Percentiles rank a stretch among this genome's conserved stretches.
Evolutionary conservation across 2,329 filamentous ascomycete species (phyloP).

Genomic region (Paracamarosporium sp.): DNA sequence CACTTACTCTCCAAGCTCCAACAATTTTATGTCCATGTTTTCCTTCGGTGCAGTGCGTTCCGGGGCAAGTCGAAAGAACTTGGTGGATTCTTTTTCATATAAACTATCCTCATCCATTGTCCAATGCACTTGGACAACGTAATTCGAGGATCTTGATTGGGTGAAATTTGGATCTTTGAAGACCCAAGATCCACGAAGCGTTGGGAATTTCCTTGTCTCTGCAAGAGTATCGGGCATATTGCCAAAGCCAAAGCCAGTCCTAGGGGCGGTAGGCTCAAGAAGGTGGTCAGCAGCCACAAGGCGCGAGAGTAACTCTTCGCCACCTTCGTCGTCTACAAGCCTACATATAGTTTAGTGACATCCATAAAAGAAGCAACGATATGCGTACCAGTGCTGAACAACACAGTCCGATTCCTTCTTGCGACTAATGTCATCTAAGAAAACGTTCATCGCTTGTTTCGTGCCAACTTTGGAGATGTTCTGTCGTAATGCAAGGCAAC

Average conservation of each 20-base stretch:
- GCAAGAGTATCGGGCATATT: constrained; percentile 20
- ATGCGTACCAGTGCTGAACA: constrained; percentile 32
- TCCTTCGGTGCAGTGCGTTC: constrained; percentile 20
- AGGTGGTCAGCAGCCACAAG: constrained; percentile 24
- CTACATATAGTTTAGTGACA: constrained; percentile 13
- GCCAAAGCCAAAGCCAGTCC: constrained; percentile 28
- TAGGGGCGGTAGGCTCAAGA: constrained; percentile 31
- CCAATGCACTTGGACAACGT: constrained; percentile 40
- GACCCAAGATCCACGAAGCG: constrained; percentile 36
- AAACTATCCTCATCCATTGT: constrained; percentile 35
- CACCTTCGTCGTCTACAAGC: constrained; percentile 25
- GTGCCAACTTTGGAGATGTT: not conserved
- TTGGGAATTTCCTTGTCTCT: constrained; percentile 22
- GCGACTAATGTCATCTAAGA: not conserved
- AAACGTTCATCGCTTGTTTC: not conserved
- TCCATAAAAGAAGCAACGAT: not conserved
- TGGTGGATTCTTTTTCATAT: constrained; percentile 34
- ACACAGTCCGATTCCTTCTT: constrained; percentile 22
- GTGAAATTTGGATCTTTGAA: constrained; percentile 32
- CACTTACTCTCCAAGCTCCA: constrained; percentile 39
- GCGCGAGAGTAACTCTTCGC: constrained; percentile 26
- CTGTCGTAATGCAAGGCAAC: constrained; percentile 24
- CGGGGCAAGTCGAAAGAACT: constrained; percentile 29
- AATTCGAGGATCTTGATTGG: constrained; percentile 11
- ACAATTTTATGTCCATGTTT: constrained; percentile 41